Conservation (phyloP, 768 basidiomycete species). For the Boletus fagicola region DNA sequence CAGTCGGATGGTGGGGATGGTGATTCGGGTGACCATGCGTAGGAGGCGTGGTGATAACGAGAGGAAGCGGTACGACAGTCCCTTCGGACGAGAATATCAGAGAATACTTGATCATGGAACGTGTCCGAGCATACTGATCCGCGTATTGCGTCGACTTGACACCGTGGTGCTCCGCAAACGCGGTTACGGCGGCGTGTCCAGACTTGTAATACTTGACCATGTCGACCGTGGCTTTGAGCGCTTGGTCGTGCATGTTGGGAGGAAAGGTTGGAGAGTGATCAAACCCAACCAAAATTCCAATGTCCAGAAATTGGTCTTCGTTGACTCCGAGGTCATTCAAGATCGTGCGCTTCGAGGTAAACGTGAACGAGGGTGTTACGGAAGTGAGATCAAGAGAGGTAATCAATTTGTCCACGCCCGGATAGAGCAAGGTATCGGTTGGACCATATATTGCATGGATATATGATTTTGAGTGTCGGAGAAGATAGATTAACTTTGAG, state of each 20-base stretch:
- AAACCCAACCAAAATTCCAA: slow-evolving; percentile 88
- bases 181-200: slow-evolving; percentile 75
- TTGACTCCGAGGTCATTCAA: slow-evolving; percentile 62
- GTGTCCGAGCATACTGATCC: slow-evolving; percentile 85
- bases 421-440: slow-evolving; percentile 87
- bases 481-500: slow-evolving; percentile 85
- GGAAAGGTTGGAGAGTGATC: slow-evolving; percentile 80
- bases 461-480: slow-evolving; percentile 89
- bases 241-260: slow-evolving; percentile 76
- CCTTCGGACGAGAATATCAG: slow-evolving; percentile 89
- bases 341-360: slow-evolving; percentile 75
- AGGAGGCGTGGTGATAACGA: slow-evolving; percentile 56
- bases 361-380: slow-evolving; percentile 72
- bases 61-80: slow-evolving; percentile 71
- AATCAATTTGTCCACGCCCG: slow-evolving; percentile 85
- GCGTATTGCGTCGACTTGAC: slow-evolving; percentile 76
- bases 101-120: slow-evolving; percentile 89
- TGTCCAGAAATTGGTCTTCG: slow-evolving; percentile 94
- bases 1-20: slow-evolving; percentile 67
- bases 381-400: slow-evolving; percentile 78
- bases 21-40: slow-evolving; percentile 52
- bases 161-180: slow-evolving; percentile 77
- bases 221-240: slow-evolving; percentile 82
- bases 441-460: slow-evolving; percentile 93
- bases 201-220: slow-evolving; percentile 93